A percentile compares a stretch with the other conserved stretches of the same genome.
Conservation (phyloP, 371 early-diverging fungal genomes). For the Enteropsectra breve region DNA sequence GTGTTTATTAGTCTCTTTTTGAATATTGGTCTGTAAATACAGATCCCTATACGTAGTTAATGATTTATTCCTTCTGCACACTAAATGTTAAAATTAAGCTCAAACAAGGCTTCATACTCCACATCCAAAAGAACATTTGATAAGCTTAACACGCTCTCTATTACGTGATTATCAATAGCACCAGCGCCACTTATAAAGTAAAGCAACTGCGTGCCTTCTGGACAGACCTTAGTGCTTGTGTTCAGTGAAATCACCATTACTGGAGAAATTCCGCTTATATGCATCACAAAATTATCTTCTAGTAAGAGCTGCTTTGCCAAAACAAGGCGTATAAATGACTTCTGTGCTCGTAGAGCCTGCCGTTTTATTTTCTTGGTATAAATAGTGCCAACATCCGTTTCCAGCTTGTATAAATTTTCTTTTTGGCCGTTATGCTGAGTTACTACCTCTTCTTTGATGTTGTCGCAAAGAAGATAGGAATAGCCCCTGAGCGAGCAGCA, state of each 20-base stretch:
- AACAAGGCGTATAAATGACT: neutral
- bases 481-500: slow-evolving; percentile 1
- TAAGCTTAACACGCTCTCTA: neutral
- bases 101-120: neutral
- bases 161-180: neutral
- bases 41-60: neutral
- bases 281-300: neutral
- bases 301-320: neutral
- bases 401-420: neutral
- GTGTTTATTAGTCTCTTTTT: neutral
- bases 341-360: neutral
- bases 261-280: neutral
- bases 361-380: slow-evolving; percentile 4
- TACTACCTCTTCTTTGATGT: neutral
- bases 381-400: neutral
- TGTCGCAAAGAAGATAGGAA: slow-evolving; percentile 2
- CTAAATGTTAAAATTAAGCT: neutral
- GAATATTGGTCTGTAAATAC: neutral
- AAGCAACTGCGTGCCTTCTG: neutral
- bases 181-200: slow-evolving; percentile 2
- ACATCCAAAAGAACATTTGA: neutral
- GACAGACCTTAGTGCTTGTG: neutral
- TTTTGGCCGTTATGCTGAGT: neutral
- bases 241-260: neutral
- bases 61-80: neutral